Percentiles rank a stretch among this genome's conserved stretches.
phyloP scores from a whole-genome alignment of 1,284 basidiomycete genomes.

The Ustilago vetiveriae region DNA sequence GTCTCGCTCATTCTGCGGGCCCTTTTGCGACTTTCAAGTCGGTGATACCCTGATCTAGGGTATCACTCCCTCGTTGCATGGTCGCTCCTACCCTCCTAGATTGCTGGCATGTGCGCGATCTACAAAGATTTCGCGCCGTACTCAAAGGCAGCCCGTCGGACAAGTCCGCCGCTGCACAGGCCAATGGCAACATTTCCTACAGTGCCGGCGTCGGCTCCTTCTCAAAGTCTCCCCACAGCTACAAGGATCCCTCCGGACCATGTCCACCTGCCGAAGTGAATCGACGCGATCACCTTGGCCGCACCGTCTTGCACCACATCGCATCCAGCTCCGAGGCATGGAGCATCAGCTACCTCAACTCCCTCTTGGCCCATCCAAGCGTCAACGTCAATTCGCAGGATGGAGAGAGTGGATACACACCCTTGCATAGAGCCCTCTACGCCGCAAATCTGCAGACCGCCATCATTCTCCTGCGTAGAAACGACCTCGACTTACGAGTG shows the following conservation, averaged over 20 bases:
- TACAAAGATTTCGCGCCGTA: constrained; percentile 59
- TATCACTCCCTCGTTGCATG: constrained; percentile 49
- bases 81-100: constrained; percentile 59
- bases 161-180: constrained; percentile 24
- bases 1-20: constrained; percentile 23
- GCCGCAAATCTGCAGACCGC: constrained; percentile 82
- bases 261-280: constrained; percentile 74
- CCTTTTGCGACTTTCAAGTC: constrained; percentile 31
- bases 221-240: constrained; percentile 44
- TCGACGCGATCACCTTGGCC: constrained; percentile 76
- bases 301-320: constrained; percentile 83
- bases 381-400: constrained; percentile 86
- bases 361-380: constrained; percentile 80
- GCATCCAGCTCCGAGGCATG: constrained; percentile 75
- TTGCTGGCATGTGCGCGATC: constrained; percentile 63
- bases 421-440: constrained; percentile 90
- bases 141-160: constrained; percentile 55
- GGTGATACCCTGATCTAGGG: constrained; percentile 44
- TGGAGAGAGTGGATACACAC: constrained; percentile 76
- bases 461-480: constrained; percentile 77
- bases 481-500: constrained; percentile 78
- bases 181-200: constrained; percentile 14
- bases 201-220: constrained; percentile 13
- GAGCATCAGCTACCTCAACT: constrained; percentile 80
- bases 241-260: constrained; percentile 41